Evolutionary conservation across 2,329 filamentous ascomycete species (phyloP).

Genomic region (Hymenoscyphus albidus): DNA sequence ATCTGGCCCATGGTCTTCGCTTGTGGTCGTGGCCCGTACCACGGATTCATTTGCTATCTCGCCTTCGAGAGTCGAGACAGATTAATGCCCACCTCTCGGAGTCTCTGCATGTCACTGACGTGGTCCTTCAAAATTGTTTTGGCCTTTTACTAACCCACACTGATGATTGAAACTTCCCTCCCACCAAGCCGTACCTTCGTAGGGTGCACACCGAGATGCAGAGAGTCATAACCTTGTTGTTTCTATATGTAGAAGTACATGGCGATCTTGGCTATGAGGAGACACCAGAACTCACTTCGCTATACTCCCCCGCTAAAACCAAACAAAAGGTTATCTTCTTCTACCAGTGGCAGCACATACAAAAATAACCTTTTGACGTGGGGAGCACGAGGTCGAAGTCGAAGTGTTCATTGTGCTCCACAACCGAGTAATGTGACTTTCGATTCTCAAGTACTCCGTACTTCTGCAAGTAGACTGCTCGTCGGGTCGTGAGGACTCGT

Average conservation of each 20-base stretch:
- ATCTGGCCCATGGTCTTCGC: neutral
- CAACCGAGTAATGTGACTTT: neutral
- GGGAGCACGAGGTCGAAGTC: too few species aligned
- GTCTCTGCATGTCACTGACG: too few species aligned
- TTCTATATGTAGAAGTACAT: neutral
- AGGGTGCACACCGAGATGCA: neutral
- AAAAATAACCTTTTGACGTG: too few species aligned
- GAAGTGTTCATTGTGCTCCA: too few species aligned
- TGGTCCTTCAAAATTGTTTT: too few species aligned
- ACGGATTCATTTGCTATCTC: neutral
- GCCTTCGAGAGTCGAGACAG: neutral
- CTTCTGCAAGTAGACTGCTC: neutral
- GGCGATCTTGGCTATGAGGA: neutral
- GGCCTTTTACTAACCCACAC: too few species aligned
- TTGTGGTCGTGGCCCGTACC: neutral
- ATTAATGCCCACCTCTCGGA: too few species aligned
- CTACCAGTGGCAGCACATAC: too few species aligned
- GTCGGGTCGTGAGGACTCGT: neutral
- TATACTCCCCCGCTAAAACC: too few species aligned
- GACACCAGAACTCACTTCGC: neutral
- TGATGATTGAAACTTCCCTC: conserved; percentile 17
- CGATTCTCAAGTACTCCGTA: neutral
- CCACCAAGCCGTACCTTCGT: too few species aligned
- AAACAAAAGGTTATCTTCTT: too few species aligned
- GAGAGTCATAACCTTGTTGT: neutral